Evolutionary conservation across 2,329 filamentous ascomycete genomes (phyloP).

Genomic region (Talaromyces sp.): DNA sequence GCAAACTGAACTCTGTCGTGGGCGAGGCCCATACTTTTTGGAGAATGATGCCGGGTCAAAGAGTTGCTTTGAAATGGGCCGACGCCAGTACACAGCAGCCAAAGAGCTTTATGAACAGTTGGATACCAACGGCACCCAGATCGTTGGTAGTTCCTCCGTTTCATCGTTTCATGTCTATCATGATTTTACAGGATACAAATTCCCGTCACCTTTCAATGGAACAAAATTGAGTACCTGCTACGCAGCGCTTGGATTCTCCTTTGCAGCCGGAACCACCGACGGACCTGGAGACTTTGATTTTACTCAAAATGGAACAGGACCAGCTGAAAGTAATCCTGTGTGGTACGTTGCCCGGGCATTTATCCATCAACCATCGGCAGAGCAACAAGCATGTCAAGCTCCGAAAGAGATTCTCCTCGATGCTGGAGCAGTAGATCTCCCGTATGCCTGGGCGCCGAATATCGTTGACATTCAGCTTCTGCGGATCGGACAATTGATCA

Average conservation of each 20-base stretch:
- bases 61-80: conserved; percentile 48
- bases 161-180: conserved; percentile 81
- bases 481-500: conserved; percentile 75
- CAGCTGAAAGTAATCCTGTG: conserved; percentile 64
- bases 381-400: conserved; percentile 70
- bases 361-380: conserved; percentile 63
- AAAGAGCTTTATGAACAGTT: conserved; percentile 54
- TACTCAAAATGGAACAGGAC: conserved; percentile 77
- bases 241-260: conserved; percentile 83
- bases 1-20: conserved; percentile 40
- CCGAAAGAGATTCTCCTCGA: conserved; percentile 84
- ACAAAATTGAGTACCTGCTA: conserved; percentile 66
- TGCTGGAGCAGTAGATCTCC: conserved; percentile 70
- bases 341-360: conserved; percentile 72
- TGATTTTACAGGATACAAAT: conserved; percentile 71
- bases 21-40: conserved; percentile 43
- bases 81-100: conserved; percentile 42
- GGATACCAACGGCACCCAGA: conserved; percentile 34
- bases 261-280: conserved; percentile 88
- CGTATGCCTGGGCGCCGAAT: conserved; percentile 87
- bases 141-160: conserved; percentile 59
- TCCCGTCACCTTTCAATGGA: conserved; percentile 64
- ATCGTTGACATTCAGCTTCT: conserved; percentile 84
- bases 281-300: conserved; percentile 91
- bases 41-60: conserved; percentile 43